Evolutionary conservation across 768 basidiomycete species (phyloP), one percentile per base, ranked within the genome.

Genomic region (Galerina marginata): DNA sequence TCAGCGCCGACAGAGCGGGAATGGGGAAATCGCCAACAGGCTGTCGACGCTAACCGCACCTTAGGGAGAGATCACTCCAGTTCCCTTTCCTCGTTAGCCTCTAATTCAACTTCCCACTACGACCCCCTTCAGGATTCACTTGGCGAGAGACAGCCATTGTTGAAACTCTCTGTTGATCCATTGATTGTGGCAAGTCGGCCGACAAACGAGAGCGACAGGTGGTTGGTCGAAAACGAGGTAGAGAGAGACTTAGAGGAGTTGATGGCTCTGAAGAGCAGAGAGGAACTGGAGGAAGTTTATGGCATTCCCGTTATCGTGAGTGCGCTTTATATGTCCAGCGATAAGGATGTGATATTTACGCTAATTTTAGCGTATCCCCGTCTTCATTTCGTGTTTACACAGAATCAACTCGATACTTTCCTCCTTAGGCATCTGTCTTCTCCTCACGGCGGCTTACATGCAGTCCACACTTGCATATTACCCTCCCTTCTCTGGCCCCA

Each of bases 271-370:
- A 88, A 87, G 66, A 81, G 79, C 16, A 77, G 92, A 43, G 88
- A 91, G 68, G 93, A 94, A 59, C 73, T 95, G 40, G 92, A 93
- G 69, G 85, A 86, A 50, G 80, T 92, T 5, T 93, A 92, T 67
- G 92, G 92, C 1, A 72, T 90, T n/a, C 89, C 93, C 2, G 79
- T 89, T 40, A 86, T 94, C 47, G 91, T 92, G 72, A 64, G 89
- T 86, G 10, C n/a, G 20, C 11, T 48, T 45, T n/a, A 37, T 11
- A 6, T 52, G 44, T 57, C 51, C 36, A 40, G 49, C n/a, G 20
- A 65, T 62, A 58, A 58, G 36, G 9, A 26, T 12, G 33, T 48
- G 5, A 53, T 44, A 7, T 45, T 45, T 16, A 15, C 7, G 11
- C 49, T 38, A 39, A 33, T 57, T 40, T 20, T 67, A 91, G 91